Percentiles rank a stretch among this genome's conserved stretches.
Conservation (phyloP, 805 yeast genomes). For the Crinitomyces ghanaensis region DNA sequence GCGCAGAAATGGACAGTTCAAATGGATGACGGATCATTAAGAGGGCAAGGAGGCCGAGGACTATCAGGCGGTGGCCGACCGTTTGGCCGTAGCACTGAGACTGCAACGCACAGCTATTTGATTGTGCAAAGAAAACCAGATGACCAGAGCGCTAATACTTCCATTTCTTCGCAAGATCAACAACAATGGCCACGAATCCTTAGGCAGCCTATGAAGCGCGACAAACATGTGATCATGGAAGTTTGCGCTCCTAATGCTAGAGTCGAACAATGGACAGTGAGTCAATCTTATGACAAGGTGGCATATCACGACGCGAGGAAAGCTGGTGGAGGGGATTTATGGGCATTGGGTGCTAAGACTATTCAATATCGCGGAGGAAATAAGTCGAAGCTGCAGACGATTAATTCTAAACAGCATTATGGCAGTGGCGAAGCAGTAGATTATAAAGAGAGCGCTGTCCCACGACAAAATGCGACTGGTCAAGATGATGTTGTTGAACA, state of each 20-base stretch:
- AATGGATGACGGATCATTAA: slow-evolving; percentile 38
- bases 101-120: slow-evolving; percentile 62
- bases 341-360: slow-evolving; percentile 65
- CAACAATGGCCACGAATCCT: slow-evolving; percentile 58
- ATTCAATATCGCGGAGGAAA: slow-evolving; percentile 27
- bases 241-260: slow-evolving; percentile 72
- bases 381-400: slow-evolving; percentile 7
- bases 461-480: slow-evolving; percentile 4
- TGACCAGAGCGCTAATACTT: slow-evolving; percentile 14
- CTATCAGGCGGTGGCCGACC: slow-evolving; percentile 71
- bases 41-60: slow-evolving; percentile 37
- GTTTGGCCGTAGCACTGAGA: slow-evolving; percentile 56
- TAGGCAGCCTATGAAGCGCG: slow-evolving; percentile 59
- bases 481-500: neutral
- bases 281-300: slow-evolving; percentile 63
- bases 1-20: slow-evolving; percentile 52
- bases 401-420: slow-evolving; percentile 1
- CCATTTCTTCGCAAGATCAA: slow-evolving; percentile 19
- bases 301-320: slow-evolving; percentile 87
- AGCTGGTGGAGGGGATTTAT: slow-evolving; percentile 69
- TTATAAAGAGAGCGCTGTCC: slow-evolving; percentile 3
- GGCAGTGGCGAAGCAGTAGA: neutral
- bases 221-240: slow-evolving; percentile 71
- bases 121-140: slow-evolving; percentile 52
- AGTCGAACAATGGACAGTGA: slow-evolving; percentile 78